Conservation (phyloP, 306 rosid genomes). For the Phaseolus lunatus region DNA sequence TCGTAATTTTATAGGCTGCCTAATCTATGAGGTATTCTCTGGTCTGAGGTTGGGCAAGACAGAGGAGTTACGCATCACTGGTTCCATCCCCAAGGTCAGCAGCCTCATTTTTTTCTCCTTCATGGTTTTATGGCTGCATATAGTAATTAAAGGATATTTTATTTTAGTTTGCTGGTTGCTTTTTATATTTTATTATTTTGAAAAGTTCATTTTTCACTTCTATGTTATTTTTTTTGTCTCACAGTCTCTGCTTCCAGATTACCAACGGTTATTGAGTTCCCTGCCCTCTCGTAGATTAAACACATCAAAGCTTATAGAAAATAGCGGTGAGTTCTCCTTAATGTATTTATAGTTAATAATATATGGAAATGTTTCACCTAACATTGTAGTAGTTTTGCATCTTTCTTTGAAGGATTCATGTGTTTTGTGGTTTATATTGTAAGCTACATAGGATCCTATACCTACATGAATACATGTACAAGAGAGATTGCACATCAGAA, state of each 20-base stretch:
- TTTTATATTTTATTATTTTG: slow-evolving; percentile 39
- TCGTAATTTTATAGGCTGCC: slow-evolving; percentile 74
- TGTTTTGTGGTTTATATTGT: slow-evolving; percentile 19
- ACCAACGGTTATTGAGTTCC: slow-evolving; percentile 97
- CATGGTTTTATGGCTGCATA: slow-evolving; percentile 27
- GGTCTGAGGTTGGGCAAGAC: slow-evolving; percentile 85
- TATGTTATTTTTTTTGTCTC: slow-evolving; percentile 58
- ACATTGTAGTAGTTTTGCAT: slow-evolving; percentile 30
- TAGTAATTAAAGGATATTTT: slow-evolving; percentile 26
- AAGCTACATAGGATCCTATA: slow-evolving; percentile 26
- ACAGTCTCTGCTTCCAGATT: slow-evolving; percentile 99
- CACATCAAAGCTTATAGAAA: slow-evolving; percentile 93
- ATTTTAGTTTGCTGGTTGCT: slow-evolving; percentile 45
- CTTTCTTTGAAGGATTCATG: slow-evolving; percentile 20
- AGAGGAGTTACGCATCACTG: slow-evolving; percentile 92
- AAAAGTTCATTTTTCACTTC: slow-evolving; percentile 59
- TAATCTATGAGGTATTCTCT: slow-evolving; percentile 92
- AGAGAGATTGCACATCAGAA: neutral
- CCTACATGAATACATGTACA: neutral
- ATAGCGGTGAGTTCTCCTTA: slow-evolving; percentile 73
- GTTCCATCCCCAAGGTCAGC: slow-evolving; percentile 91
- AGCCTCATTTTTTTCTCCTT: slow-evolving; percentile 30
- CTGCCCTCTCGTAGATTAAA: slow-evolving; percentile 95
- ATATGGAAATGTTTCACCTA: slow-evolving; percentile 14
- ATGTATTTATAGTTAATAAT: slow-evolving; percentile 10